Percentiles rank a stretch among this genome's conserved stretches.
Conservation (phyloP, 1,139 yeast genomes). For the Geotrichum cucujoidarum region DNA sequence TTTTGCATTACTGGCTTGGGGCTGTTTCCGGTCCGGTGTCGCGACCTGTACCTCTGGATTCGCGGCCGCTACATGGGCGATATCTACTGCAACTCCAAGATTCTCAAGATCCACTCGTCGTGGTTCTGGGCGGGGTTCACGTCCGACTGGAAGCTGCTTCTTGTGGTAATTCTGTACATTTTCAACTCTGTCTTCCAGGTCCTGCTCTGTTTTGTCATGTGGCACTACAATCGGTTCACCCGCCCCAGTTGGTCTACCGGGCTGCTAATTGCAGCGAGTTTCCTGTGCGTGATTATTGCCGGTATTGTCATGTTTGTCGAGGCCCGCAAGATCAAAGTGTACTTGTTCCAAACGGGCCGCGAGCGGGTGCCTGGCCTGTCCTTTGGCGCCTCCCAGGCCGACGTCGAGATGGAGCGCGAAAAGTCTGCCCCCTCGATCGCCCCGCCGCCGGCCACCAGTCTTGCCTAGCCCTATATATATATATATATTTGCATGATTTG, state of each 20-base stretch:
- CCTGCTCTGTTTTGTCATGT: constrained; percentile 22
- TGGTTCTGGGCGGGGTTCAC: constrained; percentile 24
- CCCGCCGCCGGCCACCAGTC: background rate
- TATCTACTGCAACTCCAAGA: constrained; percentile 8
- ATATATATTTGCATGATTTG: too few relatives aligned
- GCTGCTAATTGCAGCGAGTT: constrained; percentile 23
- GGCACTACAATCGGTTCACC: constrained; percentile 25
- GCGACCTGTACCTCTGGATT: constrained; percentile 22
- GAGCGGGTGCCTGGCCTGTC: constrained; percentile 12
- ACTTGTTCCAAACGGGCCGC: constrained; percentile 16
- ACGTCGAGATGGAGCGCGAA: background rate
- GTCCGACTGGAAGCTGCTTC: constrained; percentile 20
- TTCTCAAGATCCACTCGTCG: constrained; percentile 17
- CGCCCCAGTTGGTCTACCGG: constrained; percentile 27
- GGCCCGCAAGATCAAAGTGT: constrained; percentile 15
- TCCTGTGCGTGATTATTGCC: constrained; percentile 19
- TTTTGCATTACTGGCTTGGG: constrained; percentile 27
- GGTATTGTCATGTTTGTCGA: constrained; percentile 20
- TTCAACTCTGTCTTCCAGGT: constrained; percentile 25
- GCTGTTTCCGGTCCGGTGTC: constrained; percentile 23
- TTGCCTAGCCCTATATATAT: too few relatives aligned
- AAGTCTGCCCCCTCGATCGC: background rate
- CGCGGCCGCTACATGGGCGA: constrained; percentile 20
- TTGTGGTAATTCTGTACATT: constrained; percentile 23
- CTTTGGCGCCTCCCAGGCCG: background rate